A percentile compares a stretch with the other conserved stretches of the same genome.
phyloP scores from a whole-genome alignment of 2,329 filamentous ascomycete genomes.

The Colletotrichum cuscutae region DNA sequence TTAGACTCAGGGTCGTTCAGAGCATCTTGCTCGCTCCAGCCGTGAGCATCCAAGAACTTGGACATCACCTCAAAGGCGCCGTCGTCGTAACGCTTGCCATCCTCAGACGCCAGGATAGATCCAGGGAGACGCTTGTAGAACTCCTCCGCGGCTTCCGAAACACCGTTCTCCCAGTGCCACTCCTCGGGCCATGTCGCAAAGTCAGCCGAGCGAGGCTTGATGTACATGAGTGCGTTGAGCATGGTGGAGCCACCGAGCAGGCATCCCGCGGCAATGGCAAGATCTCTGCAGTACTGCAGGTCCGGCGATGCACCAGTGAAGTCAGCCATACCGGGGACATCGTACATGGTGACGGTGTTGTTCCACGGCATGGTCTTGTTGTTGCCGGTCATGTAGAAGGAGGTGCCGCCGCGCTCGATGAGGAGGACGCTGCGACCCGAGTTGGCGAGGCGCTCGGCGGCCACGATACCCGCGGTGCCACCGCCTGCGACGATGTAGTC shows the following conservation, averaged over 20 bases:
- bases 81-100: slow-evolving; percentile 37
- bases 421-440: slow-evolving; percentile 36
- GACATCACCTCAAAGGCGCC: slow-evolving; percentile 33
- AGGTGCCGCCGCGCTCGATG: slow-evolving; percentile 24
- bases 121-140: slow-evolving; percentile 36
- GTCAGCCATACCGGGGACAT: slow-evolving; percentile 37
- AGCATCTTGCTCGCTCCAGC: slow-evolving; percentile 34
- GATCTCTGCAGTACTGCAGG: slow-evolving; percentile 41
- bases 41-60: slow-evolving; percentile 32
- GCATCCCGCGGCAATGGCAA: slow-evolving; percentile 41
- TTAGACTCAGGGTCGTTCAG: slow-evolving; percentile 35
- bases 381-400: slow-evolving; percentile 35
- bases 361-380: slow-evolving; percentile 40
- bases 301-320: slow-evolving; percentile 20
- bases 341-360: slow-evolving; percentile 38
- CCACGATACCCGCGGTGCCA: slow-evolving; percentile 34
- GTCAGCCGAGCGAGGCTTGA: slow-evolving; percentile 35
- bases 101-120: slow-evolving; percentile 31
- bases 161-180: slow-evolving; percentile 37
- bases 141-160: slow-evolving; percentile 34
- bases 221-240: slow-evolving; percentile 41
- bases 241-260: slow-evolving; percentile 45
- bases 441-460: slow-evolving; percentile 31
- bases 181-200: slow-evolving; percentile 34
- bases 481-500: slow-evolving; percentile 36